Base-by-base conservation (phyloP, 2,329 filamentous ascomycete genomes). In the Alternaria incomplexa region DNA sequence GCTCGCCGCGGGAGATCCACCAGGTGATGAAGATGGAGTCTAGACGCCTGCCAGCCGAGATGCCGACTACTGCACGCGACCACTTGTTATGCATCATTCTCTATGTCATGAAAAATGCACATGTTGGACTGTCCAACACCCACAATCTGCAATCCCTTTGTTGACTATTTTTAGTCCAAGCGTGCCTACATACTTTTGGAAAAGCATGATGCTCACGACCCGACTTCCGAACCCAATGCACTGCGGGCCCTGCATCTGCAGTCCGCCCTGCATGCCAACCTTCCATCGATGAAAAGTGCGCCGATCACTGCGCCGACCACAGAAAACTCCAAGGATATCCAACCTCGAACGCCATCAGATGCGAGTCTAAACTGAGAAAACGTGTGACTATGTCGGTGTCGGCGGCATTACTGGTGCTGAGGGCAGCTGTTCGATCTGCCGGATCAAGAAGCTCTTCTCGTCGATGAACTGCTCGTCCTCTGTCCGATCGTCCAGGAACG, bases 381-480 rank as follows among this genome's bases (percentile, higher is more conserved):
- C 47, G 20, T 46, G 20, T 20, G 43, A 22, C 51, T 62, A 73
- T 61, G 60, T 64, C 46, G 72, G 65, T n/a, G 68, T 36, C 36
- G 73, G 70, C 13, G 70, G 72, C 15, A 67, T 67, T 17, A 74
- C 57, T 0, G 78, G 78, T 20, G 73, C 72, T 25, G 65, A 80
- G 9, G 79, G 79, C 32, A 81, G 71, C 54, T 79, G 73, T 69
- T 88, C 86, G 75, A 99, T 98, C 81, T 97, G 94, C 81, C 96
- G 95, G 75, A 99, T 94, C 74, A 99, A 84, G 78, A 98, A 99
- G 72, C 96, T 95, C 77, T 97, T 93, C 85, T 99, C 96, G 77
- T 99, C 96, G 69, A 94, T 96, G 79, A 99, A 99, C 81, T 99
- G 96, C 80, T 98, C 96, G 77, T 99, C 96, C 70, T 99, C 96